These are phyloP conservation scores for Hypoxylon sp. DNA, from an alignment of 2,329 filamentous ascomycete species.

Conservation along the genomic window DNA sequence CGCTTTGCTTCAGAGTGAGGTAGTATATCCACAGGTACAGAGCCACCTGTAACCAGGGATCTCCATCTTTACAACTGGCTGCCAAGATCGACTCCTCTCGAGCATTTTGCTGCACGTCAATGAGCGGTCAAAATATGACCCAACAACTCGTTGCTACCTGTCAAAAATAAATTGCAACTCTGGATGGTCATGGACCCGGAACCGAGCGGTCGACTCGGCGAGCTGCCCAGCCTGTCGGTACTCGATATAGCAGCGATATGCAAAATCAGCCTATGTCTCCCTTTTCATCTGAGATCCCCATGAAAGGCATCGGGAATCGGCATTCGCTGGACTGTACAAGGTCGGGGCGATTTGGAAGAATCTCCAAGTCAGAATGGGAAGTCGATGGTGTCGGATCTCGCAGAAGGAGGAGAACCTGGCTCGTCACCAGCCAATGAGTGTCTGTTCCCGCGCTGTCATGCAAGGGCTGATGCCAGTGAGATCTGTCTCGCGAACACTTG, in stretches of 20 bases:
- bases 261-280: slow-evolving; percentile 19
- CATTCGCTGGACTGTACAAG: slow-evolving; percentile 25
- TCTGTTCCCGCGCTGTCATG: not conserved
- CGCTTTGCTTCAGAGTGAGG: slow-evolving; percentile 1
- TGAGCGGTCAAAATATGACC: slow-evolving; percentile 31
- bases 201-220: slow-evolving; percentile 32
- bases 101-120: slow-evolving; percentile 15
- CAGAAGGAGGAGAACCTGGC: slow-evolving; percentile 23
- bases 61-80: slow-evolving; percentile 8
- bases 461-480: slow-evolving; percentile 26
- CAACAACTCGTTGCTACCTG: slow-evolving; percentile 9
- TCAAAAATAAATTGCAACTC: slow-evolving; percentile 17
- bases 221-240: slow-evolving; percentile 33
- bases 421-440: slow-evolving; percentile 27
- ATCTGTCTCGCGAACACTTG: slow-evolving; percentile 19
- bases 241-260: slow-evolving; percentile 37
- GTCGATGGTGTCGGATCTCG: slow-evolving; percentile 20
- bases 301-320: slow-evolving; percentile 29
- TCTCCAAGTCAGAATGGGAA: slow-evolving; percentile 1
- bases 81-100: slow-evolving; percentile 20
- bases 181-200: slow-evolving; percentile 21
- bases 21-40: not conserved
- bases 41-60: slow-evolving; percentile 18
- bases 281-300: slow-evolving; percentile 6
- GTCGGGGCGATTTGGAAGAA: slow-evolving; percentile 5